Percentiles rank a stretch among this genome's conserved stretches.
These are phyloP conservation scores for Sclerotinia trifoliorum DNA, from an alignment of 2,329 filamentous ascomycete species.

Conservation along the genomic window DNA sequence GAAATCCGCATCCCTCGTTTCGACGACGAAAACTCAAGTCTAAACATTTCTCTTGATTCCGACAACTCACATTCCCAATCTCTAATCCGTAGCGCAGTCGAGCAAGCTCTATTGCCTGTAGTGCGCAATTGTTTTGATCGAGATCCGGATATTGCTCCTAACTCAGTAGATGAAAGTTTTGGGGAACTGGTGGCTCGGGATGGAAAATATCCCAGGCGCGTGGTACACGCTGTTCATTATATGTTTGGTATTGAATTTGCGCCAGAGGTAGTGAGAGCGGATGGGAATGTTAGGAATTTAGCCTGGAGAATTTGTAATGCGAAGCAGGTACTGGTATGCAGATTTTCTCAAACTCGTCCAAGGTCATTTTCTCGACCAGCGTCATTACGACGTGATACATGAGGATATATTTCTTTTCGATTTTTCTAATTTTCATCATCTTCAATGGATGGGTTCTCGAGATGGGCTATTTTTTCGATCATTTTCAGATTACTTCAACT, in stretches of 20 bases:
- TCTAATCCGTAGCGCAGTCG: conserved; percentile 67
- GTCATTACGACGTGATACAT: not conserved
- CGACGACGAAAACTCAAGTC: conserved; percentile 62
- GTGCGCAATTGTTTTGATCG: conserved; percentile 91
- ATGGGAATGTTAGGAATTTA: conserved; percentile 85
- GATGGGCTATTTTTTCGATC: not conserved
- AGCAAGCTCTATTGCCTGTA: conserved; percentile 74
- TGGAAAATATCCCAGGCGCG: conserved; percentile 81
- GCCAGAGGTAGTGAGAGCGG: conserved; percentile 84
- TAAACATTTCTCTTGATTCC: not conserved
- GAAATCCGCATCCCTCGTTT: conserved; percentile 83
- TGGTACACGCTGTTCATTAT: conserved; percentile 91
- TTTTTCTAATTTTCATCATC: not conserved
- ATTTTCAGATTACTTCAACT: not conserved
- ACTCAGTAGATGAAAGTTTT: conserved; percentile 75
- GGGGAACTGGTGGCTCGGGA: conserved; percentile 83
- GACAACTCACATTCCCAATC: conserved; percentile 57
- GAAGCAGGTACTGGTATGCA: conserved; percentile 79
- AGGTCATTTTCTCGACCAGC: not conserved
- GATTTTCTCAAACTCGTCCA: conserved; percentile 13
- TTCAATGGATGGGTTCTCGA: not conserved
- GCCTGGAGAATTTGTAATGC: conserved; percentile 95
- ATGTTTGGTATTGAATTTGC: conserved; percentile 98
- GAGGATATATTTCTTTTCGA: conserved; percentile 42
- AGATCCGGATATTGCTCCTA: conserved; percentile 86